Evolutionary conservation across 805 yeast species (phyloP).

Genomic region (Nakazawaea ernobii): DNA sequence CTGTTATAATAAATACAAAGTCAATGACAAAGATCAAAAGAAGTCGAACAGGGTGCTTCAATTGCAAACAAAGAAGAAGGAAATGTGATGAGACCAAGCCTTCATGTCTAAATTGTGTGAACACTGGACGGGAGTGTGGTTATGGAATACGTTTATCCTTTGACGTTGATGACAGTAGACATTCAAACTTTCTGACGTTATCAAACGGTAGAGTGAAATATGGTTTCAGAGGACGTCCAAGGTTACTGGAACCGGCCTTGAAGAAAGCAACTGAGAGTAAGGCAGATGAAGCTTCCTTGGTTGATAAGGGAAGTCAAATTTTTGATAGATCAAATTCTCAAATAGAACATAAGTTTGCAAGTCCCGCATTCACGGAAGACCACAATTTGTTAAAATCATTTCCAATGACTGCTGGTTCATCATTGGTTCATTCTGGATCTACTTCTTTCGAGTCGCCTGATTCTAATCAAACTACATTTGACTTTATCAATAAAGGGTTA

Average conservation of each 20-base stretch:
- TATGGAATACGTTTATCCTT: slow-evolving; percentile 43
- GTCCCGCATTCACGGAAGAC: no score
- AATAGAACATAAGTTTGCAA: no score
- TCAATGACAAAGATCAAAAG: slow-evolving; percentile 35
- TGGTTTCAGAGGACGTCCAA: slow-evolving; percentile 40
- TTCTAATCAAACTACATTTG: slow-evolving; percentile 1
- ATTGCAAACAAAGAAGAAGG: slow-evolving; percentile 46
- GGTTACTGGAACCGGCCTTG: slow-evolving; percentile 28
- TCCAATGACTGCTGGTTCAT: background rate
- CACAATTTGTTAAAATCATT: background rate
- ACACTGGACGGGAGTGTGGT: slow-evolving; percentile 41
- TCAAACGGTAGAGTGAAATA: slow-evolving; percentile 30
- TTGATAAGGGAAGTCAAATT: background rate
- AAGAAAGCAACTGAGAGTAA: slow-evolving; percentile 13
- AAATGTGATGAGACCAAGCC: slow-evolving; percentile 57
- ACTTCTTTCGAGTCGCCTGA: background rate
- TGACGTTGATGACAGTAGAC: slow-evolving; percentile 43
- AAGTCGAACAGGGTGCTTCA: slow-evolving; percentile 55
- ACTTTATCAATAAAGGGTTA: slow-evolving; percentile 5
- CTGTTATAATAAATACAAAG: no score
- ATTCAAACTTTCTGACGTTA: slow-evolving; percentile 17
- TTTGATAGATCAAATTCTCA: no score
- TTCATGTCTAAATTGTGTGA: slow-evolving; percentile 39
- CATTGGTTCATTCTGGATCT: background rate
- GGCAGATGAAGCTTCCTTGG: background rate